A percentile compares a stretch with the other conserved stretches of the same genome.
Evolutionary conservation across 495 filamentous ascomycete species (phyloP).

Genomic region (Penicillium flavigenum): DNA sequence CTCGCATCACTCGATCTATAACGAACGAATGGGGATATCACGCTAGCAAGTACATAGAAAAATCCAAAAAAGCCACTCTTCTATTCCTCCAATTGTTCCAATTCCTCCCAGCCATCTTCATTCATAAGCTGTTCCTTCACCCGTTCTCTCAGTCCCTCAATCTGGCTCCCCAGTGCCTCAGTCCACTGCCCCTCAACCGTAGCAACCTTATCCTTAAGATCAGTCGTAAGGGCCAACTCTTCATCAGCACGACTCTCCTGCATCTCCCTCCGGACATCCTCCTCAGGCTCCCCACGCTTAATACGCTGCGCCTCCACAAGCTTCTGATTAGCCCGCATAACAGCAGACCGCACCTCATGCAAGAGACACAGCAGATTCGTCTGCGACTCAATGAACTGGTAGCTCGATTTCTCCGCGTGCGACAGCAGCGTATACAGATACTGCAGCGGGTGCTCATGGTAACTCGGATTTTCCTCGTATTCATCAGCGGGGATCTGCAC

Average conservation of each 20-base stretch:
- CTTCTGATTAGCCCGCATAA: conserved; percentile 58
- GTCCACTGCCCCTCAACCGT: conserved; percentile 87
- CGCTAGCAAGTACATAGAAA: conserved; percentile 19
- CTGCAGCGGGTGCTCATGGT: conserved; percentile 74
- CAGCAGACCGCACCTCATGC: conserved; percentile 85
- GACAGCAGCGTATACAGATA: conserved; percentile 81
- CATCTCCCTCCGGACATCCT: conserved; percentile 53
- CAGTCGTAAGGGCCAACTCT: conserved; percentile 69
- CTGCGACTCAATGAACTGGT: conserved; percentile 95
- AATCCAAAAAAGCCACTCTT: conserved; percentile 9
- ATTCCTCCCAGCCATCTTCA: conserved; percentile 73
- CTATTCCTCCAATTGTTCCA: conserved; percentile 44
- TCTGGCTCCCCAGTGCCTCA: conserved; percentile 62
- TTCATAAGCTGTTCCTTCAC: conserved; percentile 64
- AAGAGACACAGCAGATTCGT: conserved; percentile 88
- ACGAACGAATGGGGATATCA: conserved; percentile 36
- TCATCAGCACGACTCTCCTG: conserved; percentile 62
- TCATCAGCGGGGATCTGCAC: conserved; percentile 71
- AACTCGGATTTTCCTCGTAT: conserved; percentile 80
- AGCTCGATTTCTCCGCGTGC: conserved; percentile 86
- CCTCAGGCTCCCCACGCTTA: conserved; percentile 53
- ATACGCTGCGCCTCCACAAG: conserved; percentile 58
- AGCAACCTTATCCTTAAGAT: conserved; percentile 86
- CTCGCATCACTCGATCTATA: conserved; percentile 18
- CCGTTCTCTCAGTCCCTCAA: conserved; percentile 54